These are phyloP conservation scores for Bipolaris cookei DNA, from an alignment of 2,329 filamentous ascomycete genomes.

Conservation along the genomic window DNA sequence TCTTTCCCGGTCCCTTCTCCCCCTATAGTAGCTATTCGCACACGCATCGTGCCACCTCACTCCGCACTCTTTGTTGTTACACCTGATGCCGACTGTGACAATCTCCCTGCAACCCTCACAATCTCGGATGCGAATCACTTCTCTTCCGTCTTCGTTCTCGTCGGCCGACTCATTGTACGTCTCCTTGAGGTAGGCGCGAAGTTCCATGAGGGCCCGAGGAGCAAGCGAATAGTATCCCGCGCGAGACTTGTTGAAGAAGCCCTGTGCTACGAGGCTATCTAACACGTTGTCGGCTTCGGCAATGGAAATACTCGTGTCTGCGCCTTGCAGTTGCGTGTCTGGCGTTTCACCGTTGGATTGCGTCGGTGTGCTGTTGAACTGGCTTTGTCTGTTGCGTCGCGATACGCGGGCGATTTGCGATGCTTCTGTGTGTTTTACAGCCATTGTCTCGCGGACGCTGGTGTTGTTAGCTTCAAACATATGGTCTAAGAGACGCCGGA, in stretches of 20 bases:
- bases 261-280: constrained; percentile 72
- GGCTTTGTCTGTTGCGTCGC: constrained; percentile 36
- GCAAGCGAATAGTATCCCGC: constrained; percentile 77
- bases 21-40: constrained; percentile 40
- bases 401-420: constrained; percentile 66
- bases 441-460: constrained; percentile 79
- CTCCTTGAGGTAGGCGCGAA: constrained; percentile 82
- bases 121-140: constrained; percentile 72
- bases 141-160: constrained; percentile 58
- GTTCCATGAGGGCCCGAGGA: constrained; percentile 80
- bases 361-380: constrained; percentile 31
- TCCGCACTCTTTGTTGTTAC: constrained; percentile 37
- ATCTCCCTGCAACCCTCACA: constrained; percentile 91
- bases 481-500: constrained; percentile 84
- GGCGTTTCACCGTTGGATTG: constrained; percentile 45
- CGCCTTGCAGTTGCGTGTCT: constrained; percentile 46
- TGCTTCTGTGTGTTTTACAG: constrained; percentile 79
- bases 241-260: constrained; percentile 80
- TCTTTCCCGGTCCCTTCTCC: constrained; percentile 20
- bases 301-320: constrained; percentile 67
- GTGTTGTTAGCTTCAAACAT: constrained; percentile 94
- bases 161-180: constrained; percentile 80
- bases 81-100: constrained; percentile 67
- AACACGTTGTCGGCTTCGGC: constrained; percentile 78
- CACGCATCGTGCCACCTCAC: constrained; percentile 46